Evolutionary conservation across 1,284 basidiomycete genomes (phyloP).

Genomic region (Termitomyces sp.): DNA sequence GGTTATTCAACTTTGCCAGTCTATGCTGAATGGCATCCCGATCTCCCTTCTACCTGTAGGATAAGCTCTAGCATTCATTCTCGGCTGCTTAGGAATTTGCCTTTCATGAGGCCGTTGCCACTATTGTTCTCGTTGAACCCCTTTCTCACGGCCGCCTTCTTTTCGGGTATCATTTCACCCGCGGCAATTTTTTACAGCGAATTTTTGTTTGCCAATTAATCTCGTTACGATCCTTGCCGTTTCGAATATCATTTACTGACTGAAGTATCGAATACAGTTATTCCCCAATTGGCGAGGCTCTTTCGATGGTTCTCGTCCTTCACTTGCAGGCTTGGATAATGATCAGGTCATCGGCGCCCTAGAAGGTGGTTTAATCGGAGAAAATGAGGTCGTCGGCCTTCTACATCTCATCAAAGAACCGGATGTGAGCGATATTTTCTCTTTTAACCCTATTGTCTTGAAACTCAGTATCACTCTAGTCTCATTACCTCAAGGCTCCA

Average conservation of each 20-base stretch:
- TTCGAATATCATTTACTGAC: slow-evolving; percentile 4
- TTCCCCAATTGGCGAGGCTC: slow-evolving; percentile 75
- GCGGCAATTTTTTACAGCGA: too few relatives aligned
- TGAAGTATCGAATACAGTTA: slow-evolving; percentile 35
- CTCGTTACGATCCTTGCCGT: neutral
- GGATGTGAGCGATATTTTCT: slow-evolving; percentile 44
- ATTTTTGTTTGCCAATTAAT: neutral
- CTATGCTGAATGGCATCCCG: neutral
- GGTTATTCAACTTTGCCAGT: neutral
- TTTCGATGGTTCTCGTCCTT: slow-evolving; percentile 66
- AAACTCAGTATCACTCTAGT: slow-evolving; percentile 34
- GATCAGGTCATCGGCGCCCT: slow-evolving; percentile 51
- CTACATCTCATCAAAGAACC: slow-evolving; percentile 67
- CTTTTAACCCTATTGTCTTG: neutral
- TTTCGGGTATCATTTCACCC: neutral
- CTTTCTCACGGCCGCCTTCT: neutral
- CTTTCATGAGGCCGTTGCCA: neutral
- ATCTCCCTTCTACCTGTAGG: neutral
- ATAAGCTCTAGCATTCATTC: neutral
- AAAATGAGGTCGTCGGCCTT: slow-evolving; percentile 58
- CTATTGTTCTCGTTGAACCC: neutral
- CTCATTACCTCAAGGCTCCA: slow-evolving; percentile 79
- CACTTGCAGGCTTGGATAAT: slow-evolving; percentile 53
- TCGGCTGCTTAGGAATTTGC: neutral
- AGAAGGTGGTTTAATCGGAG: slow-evolving; percentile 58